Evolutionary conservation across 169 alveolate genomes (phyloP), one percentile per base, ranked within the genome.

Genomic region (Plasmodium coatneyi): DNA sequence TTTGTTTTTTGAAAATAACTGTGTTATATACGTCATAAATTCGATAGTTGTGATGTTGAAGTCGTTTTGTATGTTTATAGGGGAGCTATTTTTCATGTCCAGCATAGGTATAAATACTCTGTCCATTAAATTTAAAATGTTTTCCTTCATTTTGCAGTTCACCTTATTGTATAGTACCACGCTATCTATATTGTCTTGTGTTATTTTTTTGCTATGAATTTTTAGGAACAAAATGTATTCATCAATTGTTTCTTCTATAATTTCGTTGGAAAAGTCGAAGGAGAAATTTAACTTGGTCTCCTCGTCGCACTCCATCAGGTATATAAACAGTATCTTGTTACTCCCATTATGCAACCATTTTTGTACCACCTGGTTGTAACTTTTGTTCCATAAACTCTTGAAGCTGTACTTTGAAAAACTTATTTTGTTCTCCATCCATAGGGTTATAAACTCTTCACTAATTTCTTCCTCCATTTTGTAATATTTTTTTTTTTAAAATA

Each of bases 11-110:
- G 82, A 39, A 79, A 89, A 89, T 39, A 89, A 22, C 60, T 89
- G 94, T 25, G 94, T 89, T 36, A 89, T 89, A 34, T 89, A 79
- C 1, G 94, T 56, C 94, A 89, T 89, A 79, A 89, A 89, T 72
- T 89, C 94, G 30, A 89, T 79, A 25, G 94, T 89, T 5, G 87
- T 89, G 34, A 89, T 89, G 19, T 89, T 89, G 36, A 89, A 89
- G 49, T 89, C 94, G 71, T 89, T 78, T 89, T 78, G 89, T 89
- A 89, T 79, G 30, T 79, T 89, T 78, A 79, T 89, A 5, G 94
- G 82, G 6, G 82, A 89, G 22, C 74, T 89, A 39, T 46, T 79
- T 89, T 89, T 89, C 81, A 89, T 79, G 60, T 89, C 89, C 81
- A 79, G 39, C 34, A 80, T 54, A 7, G 94, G 94, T 39, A 89